phyloP scores from a whole-genome alignment of 1,284 basidiomycete genomes.

The Cutaneotrichosporon spelunceum region DNA sequence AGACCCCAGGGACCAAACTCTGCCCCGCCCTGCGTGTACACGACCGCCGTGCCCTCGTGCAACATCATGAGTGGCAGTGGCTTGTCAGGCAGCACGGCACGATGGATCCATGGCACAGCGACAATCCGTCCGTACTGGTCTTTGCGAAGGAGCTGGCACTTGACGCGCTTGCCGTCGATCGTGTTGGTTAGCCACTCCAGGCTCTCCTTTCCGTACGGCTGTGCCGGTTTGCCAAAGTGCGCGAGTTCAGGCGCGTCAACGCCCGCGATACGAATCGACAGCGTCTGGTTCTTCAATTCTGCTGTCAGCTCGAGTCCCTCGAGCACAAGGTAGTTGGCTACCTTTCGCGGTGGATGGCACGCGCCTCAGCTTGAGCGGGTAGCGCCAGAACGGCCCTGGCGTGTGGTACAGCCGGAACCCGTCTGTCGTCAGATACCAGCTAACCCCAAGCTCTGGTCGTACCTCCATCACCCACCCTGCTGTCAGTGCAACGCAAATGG shows the following conservation, averaged over 20 bases:
- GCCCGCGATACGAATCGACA: slow-evolving; percentile 79
- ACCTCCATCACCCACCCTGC: slow-evolving; percentile 70
- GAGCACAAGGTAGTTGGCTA: slow-evolving; percentile 35
- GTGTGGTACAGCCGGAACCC: slow-evolving; percentile 70
- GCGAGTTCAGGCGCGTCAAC: slow-evolving; percentile 82
- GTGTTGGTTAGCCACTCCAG: slow-evolving; percentile 64
- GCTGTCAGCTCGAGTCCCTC: background rate
- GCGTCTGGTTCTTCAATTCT: slow-evolving; percentile 72
- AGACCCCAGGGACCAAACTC: slow-evolving; percentile 69
- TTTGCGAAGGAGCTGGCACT: slow-evolving; percentile 62
- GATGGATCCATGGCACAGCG: slow-evolving; percentile 55
- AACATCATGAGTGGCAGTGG: slow-evolving; percentile 74
- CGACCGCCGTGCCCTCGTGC: slow-evolving; percentile 66
- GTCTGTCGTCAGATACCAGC: slow-evolving; percentile 49
- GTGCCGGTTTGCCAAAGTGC: slow-evolving; percentile 74
- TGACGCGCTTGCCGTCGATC: slow-evolving; percentile 55
- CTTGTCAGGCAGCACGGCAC: slow-evolving; percentile 56
- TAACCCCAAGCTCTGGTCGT: slow-evolving; percentile 15
- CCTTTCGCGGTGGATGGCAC: slow-evolving; percentile 64
- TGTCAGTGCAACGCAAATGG: slow-evolving; percentile 12
- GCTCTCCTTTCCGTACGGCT: slow-evolving; percentile 68
- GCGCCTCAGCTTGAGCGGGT: slow-evolving; percentile 65
- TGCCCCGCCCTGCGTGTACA: slow-evolving; percentile 71
- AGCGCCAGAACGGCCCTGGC: slow-evolving; percentile 67
- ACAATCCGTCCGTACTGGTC: slow-evolving; percentile 83